Percentiles rank a stretch among this genome's conserved stretches.
phyloP scores from a whole-genome alignment of 78 protist species.

The Emiliania huxleyi region DNA sequence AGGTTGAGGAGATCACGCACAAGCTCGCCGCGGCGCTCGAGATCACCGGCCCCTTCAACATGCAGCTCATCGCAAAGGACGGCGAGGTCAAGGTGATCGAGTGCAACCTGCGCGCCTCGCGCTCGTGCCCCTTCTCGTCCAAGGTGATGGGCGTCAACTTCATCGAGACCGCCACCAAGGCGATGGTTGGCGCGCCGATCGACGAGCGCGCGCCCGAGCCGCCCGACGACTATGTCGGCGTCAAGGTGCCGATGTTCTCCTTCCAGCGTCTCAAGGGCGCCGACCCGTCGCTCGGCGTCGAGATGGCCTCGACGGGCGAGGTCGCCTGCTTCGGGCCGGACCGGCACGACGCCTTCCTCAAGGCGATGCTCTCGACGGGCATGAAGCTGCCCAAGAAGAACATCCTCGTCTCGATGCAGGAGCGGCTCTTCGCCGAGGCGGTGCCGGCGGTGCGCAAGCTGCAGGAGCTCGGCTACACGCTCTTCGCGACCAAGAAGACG shows the following conservation, averaged over 20 bases:
- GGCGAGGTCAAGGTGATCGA: conserved; percentile 88
- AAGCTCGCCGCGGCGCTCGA: conserved; percentile 58
- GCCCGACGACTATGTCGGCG: conserved; percentile 49
- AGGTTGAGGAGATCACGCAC: conserved; percentile 60
- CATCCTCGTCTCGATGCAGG: conserved; percentile 77
- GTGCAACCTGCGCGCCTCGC: conserved; percentile 90
- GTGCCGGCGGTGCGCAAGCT: conserved; percentile 67
- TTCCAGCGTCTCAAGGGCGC: conserved; percentile 90
- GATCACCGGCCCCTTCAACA: conserved; percentile 89
- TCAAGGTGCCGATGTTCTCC: conserved; percentile 92
- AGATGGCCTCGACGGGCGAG: conserved; percentile 96
- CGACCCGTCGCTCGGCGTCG: conserved; percentile 97
- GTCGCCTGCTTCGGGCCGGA: conserved; percentile 89
- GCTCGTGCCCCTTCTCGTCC: conserved; percentile 90
- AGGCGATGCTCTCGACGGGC: conserved; percentile 84
- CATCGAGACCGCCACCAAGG: conserved; percentile 79
- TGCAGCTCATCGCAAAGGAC: conserved; percentile 87
- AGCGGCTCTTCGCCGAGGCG: conserved; percentile 65
- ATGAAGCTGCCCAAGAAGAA: conserved; percentile 66
- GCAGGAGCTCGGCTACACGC: conserved; percentile 56
- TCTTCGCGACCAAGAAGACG: conserved; percentile 74
- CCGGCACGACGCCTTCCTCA: conserved; percentile 88
- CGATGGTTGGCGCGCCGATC: conserved; percentile 47
- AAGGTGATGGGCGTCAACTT: conserved; percentile 79
- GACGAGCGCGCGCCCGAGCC: too few species aligned